These are phyloP conservation scores for Aspergillus caelatus DNA, from an alignment of 2,329 filamentous ascomycete species.

Conservation along the genomic window DNA sequence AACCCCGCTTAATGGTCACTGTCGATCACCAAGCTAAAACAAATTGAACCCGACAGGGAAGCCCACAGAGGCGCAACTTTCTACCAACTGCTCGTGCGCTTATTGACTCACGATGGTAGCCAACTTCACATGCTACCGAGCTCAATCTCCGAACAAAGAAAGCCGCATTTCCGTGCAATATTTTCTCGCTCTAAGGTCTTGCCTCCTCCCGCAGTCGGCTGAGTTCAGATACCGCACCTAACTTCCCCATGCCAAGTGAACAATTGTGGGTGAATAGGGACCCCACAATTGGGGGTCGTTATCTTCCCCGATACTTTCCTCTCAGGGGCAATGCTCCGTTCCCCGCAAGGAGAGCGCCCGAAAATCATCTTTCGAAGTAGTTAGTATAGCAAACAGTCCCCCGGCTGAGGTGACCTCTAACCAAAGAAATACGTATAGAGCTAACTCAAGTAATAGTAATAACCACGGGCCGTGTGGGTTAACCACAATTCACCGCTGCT, in stretches of 20 bases:
- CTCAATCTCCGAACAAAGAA: constrained; percentile 4
- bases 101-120: neutral
- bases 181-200: neutral
- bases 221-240: neutral
- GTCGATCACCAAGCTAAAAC: constrained; percentile 17
- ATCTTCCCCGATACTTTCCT: neutral
- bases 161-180: constrained; percentile 4
- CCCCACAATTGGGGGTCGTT: neutral
- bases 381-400: neutral
- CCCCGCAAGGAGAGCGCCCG: neutral
- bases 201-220: neutral
- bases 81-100: neutral
- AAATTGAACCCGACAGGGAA: constrained; percentile 9
- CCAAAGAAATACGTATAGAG: neutral
- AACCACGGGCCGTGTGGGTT: constrained; percentile 2
- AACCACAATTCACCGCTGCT: constrained; percentile 3
- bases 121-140: constrained; percentile 24
- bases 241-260: constrained; percentile 2
- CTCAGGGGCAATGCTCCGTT: constrained; percentile 4
- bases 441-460: neutral
- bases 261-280: neutral
- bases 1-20: constrained; percentile 16
- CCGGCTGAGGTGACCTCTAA: neutral
- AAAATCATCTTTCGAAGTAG: constrained; percentile 2
- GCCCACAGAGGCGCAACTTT: neutral